These are phyloP conservation scores for Dryadomyces quercus-mongolicae DNA, from an alignment of 2,329 filamentous ascomycete species.

Conservation along the genomic window DNA sequence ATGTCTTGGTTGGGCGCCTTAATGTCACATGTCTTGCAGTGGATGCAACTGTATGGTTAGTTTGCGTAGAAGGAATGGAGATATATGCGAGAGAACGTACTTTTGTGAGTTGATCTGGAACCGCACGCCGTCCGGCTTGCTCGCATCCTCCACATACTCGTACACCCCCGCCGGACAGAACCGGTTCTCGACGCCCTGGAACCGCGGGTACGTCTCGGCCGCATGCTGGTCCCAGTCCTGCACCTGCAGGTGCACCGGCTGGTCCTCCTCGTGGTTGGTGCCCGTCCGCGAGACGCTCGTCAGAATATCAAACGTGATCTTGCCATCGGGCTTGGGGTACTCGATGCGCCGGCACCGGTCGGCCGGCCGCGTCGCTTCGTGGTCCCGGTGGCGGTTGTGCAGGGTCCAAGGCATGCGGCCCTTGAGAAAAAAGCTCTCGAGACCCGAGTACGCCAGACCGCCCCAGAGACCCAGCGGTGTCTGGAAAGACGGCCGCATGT, in stretches of 20 bases:
- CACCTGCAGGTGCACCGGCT: conserved; percentile 91
- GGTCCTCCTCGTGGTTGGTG: conserved; percentile 97
- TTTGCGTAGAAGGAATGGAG: not conserved
- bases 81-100: too few species aligned
- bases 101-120: conserved; percentile 98
- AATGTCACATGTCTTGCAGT: conserved; percentile 99
- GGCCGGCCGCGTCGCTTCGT: conserved; percentile 67
- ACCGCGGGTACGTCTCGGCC: conserved; percentile 68
- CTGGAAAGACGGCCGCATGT: conserved; percentile 95
- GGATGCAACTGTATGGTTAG: conserved; percentile 61
- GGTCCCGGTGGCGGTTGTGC: conserved; percentile 68
- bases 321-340: conserved; percentile 91
- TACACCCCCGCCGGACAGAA: conserved; percentile 98
- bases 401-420: conserved; percentile 87
- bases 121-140: conserved; percentile 74
- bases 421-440: conserved; percentile 80
- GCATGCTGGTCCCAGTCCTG: conserved; percentile 91
- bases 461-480: conserved; percentile 77
- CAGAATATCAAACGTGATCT: conserved; percentile 90
- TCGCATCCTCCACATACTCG: conserved; percentile 89
- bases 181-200: conserved; percentile 85
- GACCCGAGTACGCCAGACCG: conserved; percentile 80
- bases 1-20: conserved; percentile 96
- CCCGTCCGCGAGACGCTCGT: conserved; percentile 91
- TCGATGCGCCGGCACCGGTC: conserved; percentile 79